Base-by-base conservation (phyloP, 1,139 yeast species). In the Chernovozyma aurita region DNA sequence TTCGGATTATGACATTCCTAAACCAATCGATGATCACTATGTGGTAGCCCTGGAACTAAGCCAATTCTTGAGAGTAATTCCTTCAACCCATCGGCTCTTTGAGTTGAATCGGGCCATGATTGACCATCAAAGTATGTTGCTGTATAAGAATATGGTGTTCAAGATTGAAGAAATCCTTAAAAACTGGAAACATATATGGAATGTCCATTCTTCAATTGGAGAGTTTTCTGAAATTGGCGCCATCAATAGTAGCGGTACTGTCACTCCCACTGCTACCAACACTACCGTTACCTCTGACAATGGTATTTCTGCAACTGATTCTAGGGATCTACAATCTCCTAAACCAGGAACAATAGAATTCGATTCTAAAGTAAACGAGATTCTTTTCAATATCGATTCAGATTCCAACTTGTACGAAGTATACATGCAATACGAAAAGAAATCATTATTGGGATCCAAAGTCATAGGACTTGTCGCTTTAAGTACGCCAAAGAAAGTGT, bases 11-110 rank as follows among this genome's bases (percentile, higher is more conserved):
- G 52, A 48, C 30, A 39, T 43, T 35, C 42, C 41, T 18, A 48
- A 38, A 26, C 40, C 42, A 20, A 46, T 45, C 3, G 69, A 67
- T 41, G 70, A 67, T 42, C 6, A 13, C 12, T 63, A 60, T 34
- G 65, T 66, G 17, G 61, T 66, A 13, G 63, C 62, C 3, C 61
- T 58, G 34, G 69, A 65, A 38, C 61, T 53, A 28, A 55, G 47
- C 35, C 57, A 48, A 35, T 65, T 49, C 42, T 48, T 56, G 35
- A 53, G 59, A 34, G 59, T 55, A 15, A 49, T 49, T 9, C 59
- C 60, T 1, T 40, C 44, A 4, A 50, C 59, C 3, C 58, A 55
- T 31, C 48, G 54, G 14, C 42, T 55, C 13, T 60, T 54, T 37
- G 59, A 55, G 28, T 43, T 60, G 21, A 63, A 63, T 40, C 36